Conservation (phyloP, 2,329 filamentous ascomycete genomes). For the Colletotrichum sp. region DNA sequence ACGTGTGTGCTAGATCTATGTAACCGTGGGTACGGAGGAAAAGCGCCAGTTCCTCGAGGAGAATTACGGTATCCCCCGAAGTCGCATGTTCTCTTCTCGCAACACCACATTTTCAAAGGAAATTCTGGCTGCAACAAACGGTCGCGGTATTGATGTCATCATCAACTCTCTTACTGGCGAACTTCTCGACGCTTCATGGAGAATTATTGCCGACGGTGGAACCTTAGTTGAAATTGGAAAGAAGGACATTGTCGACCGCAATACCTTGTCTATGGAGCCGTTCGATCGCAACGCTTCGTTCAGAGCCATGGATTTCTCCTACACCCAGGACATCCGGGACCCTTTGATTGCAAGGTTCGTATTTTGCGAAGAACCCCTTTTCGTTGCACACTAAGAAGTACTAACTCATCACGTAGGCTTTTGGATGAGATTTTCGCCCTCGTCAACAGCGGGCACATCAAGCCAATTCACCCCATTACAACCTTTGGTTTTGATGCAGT, state of each 20-base stretch:
- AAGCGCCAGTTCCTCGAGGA: conserved; percentile 24
- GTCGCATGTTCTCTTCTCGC: conserved; percentile 11
- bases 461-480: background rate
- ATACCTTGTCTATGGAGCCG: conserved; percentile 24
- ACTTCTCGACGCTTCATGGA: background rate
- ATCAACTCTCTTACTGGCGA: conserved; percentile 38
- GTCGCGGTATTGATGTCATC: conserved; percentile 31
- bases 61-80: background rate
- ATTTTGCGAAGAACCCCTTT: background rate
- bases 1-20: conserved; percentile 18
- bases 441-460: background rate
- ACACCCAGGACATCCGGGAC: background rate
- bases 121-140: conserved; percentile 24
- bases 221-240: conserved; percentile 37
- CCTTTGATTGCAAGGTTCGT: background rate
- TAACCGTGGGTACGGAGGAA: conserved; percentile 30
- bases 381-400: background rate
- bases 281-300: background rate
- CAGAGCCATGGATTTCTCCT: background rate
- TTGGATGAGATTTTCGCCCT: background rate
- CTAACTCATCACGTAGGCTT: background rate
- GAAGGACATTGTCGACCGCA: conserved; percentile 32
- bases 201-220: conserved; percentile 20
- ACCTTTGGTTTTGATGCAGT: background rate
- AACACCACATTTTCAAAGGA: conserved; percentile 27